These are phyloP conservation scores for Brassica incana DNA, from an alignment of 345 rosid species.

Conservation along the genomic window DNA sequence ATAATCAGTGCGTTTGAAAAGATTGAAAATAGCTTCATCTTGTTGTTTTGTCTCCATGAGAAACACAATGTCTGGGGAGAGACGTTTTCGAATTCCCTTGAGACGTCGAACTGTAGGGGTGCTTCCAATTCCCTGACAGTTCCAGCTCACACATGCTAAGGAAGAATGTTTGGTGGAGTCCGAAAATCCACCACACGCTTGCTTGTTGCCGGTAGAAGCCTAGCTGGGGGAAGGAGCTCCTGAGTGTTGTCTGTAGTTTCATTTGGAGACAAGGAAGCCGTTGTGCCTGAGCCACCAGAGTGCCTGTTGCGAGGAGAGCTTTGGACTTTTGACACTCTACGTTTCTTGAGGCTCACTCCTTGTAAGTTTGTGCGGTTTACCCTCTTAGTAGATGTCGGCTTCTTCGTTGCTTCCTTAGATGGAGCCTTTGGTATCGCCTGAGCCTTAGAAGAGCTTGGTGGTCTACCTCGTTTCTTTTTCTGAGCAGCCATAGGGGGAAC, in stretches of 20 bases:
- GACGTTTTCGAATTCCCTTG: background rate
- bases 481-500: too few species aligned
- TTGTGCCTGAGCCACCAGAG: too few species aligned
- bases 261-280: background rate
- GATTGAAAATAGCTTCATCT: background rate
- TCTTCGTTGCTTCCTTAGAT: too few species aligned
- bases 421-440: too few species aligned
- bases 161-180: background rate
- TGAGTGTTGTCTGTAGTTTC: too few species aligned
- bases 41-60: background rate
- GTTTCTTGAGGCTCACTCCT: too few species aligned
- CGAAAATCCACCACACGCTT: background rate
- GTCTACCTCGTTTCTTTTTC: too few species aligned
- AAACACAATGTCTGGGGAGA: background rate
- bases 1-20: background rate
- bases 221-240: too few species aligned
- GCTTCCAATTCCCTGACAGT: background rate
- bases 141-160: background rate
- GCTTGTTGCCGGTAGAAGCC: background rate
- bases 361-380: too few species aligned
- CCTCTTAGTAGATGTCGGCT: too few species aligned
- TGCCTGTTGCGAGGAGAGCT: background rate
- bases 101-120: background rate
- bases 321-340: background rate
- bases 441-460: too few species aligned